A percentile compares a stretch with the other conserved stretches of the same genome.
phyloP scores from a whole-genome alignment of 2,329 filamentous ascomycete genomes.

The Mariannaea elegans region DNA sequence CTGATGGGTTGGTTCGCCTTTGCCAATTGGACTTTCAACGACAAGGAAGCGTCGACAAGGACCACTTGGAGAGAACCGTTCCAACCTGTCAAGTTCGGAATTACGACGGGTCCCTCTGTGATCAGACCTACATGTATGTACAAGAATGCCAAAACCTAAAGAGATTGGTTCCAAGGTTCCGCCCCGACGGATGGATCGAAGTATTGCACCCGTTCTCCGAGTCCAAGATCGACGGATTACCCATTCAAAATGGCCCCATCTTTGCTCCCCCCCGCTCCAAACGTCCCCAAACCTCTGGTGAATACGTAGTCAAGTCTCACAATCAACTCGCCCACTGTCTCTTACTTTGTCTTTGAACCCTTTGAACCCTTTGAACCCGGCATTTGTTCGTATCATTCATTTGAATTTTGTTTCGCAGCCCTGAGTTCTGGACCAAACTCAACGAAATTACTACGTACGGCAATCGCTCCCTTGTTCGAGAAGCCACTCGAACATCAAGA shows the following conservation, averaged over 20 bases:
- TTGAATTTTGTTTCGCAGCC: no score
- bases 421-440: no score
- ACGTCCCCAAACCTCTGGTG: no score
- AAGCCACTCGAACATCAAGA: no score
- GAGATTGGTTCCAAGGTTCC: background rate
- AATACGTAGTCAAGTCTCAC: background rate
- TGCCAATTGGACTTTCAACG: background rate
- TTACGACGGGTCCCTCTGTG: no score
- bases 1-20: background rate
- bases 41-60: background rate
- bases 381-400: no score
- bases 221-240: background rate
- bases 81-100: background rate
- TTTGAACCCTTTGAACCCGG: no score
- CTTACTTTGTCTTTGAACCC: background rate
- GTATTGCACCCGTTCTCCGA: background rate
- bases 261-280: background rate
- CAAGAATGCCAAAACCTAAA: background rate
- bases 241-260: conserved; percentile 12
- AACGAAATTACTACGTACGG: no score
- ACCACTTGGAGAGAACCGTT: background rate
- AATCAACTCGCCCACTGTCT: background rate
- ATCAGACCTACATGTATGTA: background rate
- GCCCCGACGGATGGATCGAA: background rate
- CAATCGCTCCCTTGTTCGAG: no score